Evolutionary conservation across 129 eudicot genomes (phyloP), one percentile per base, ranked within the genome.

Genomic region (Flaveria brownii): DNA sequence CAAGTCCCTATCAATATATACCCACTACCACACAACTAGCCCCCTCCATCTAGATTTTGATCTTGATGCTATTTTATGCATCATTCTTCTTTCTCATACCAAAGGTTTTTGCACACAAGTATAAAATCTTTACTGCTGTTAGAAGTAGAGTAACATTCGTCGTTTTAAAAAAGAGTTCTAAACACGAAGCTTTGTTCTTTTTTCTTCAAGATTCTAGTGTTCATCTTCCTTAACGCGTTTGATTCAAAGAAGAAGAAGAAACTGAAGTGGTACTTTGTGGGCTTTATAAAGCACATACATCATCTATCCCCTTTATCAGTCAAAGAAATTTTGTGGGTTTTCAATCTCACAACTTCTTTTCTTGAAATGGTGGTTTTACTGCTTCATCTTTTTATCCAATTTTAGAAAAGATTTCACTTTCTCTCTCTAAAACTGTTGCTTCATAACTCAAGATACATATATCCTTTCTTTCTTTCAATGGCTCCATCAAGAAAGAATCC

Each of bases 401-500:
- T 60, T 26, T 80, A 74, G 80, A 68, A 76, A 76, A 71, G 57
- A 51, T 71, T 52, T 72, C 63, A 9, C 8, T 66, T 26, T 45
- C 56, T 47, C 72, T 79, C 26, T 46, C 22, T 36, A 51, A 30
- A 22, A 33, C 52, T 33, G 15, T 20, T 42, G n/a, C 65, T 20
- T 33, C 50, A 20, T 46, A 22, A 28, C 67, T 46, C 61, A 33
- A 50, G 17, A 47, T 43, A 16, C 33, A 12, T 60, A 1, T 33
- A 33, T 36, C 41, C 41, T 60, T 60, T 61, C 12, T 59, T 69
- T 60, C 12, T 59, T 69, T 60, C 45, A 78, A 90, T 90, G 96
- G 89, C 86, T 71, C 96, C 96, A 56, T 73, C 85, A 10, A 80
- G 87, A 80, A 87, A 81, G 77, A 77, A 46, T 66, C 69, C 81